phyloP scores from a whole-genome alignment of 2,329 filamentous ascomycete genomes.

The Gliomastix tumulicola region DNA sequence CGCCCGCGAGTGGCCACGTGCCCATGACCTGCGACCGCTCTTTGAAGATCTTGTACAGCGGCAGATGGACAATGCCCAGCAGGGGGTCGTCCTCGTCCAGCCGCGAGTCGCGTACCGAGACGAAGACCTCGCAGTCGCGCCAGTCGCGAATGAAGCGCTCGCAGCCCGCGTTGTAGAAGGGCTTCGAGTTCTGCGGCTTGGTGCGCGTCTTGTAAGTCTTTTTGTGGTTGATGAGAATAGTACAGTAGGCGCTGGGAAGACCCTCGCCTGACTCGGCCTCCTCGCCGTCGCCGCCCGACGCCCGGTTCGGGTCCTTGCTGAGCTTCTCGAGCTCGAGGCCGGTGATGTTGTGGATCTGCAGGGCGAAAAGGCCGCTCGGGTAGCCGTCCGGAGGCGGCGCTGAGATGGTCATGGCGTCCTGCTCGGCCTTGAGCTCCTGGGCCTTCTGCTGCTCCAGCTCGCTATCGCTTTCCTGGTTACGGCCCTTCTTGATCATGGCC shows the following conservation, averaged over 20 bases:
- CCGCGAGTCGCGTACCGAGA: conserved; percentile 60
- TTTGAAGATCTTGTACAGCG: conserved; percentile 53
- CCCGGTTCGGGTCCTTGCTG: conserved; percentile 38
- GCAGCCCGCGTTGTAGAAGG: conserved; percentile 71
- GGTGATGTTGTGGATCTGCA: conserved; percentile 68
- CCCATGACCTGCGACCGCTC: conserved; percentile 58
- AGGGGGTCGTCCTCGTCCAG: conserved; percentile 64
- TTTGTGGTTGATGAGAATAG: conserved; percentile 65
- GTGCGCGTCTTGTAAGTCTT: conserved; percentile 65
- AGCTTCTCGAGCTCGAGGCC: conserved; percentile 55
- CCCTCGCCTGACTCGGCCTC: conserved; percentile 57
- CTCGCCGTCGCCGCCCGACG: conserved; percentile 36
- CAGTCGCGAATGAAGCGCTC: conserved; percentile 68
- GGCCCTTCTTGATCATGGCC: conserved; percentile 33
- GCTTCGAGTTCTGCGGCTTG: conserved; percentile 71
- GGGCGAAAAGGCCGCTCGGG: conserved; percentile 59
- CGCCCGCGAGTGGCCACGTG: conserved; percentile 61
- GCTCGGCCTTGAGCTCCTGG: conserved; percentile 55
- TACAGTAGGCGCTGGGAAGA: conserved; percentile 65
- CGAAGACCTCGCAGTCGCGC: conserved; percentile 57
- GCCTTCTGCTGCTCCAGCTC: conserved; percentile 62
- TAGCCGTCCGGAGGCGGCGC: conserved; percentile 56
- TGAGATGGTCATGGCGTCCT: conserved; percentile 61
- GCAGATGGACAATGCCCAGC: conserved; percentile 64
- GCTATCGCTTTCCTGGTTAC: conserved; percentile 41